Percentiles rank a stretch among this genome's conserved stretches.
Conservation (phyloP, 495 filamentous ascomycete genomes). For the Penicillium bialowiezense region DNA sequence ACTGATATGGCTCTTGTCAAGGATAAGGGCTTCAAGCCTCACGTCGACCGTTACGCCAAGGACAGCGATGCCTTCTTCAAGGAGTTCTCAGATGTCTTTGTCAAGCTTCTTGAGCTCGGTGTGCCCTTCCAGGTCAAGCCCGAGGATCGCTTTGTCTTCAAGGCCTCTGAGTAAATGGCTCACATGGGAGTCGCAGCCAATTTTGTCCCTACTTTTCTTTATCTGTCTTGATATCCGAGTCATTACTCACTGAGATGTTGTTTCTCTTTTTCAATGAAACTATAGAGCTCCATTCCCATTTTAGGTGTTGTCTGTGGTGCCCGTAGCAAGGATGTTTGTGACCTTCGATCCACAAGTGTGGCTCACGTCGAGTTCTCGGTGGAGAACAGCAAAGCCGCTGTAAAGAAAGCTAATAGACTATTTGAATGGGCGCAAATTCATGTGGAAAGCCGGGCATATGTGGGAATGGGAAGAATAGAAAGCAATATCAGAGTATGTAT, state of each 20-base stretch:
- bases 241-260: conserved; percentile 16
- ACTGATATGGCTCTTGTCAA: conserved; percentile 84
- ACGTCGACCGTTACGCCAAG: conserved; percentile 88
- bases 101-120: conserved; percentile 89
- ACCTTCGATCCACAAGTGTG: too few species aligned
- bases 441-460: too few species aligned
- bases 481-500: too few species aligned
- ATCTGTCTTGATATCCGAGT: conserved; percentile 35
- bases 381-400: too few species aligned
- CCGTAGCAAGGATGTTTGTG: too few species aligned
- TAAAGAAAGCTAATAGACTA: too few species aligned
- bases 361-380: too few species aligned
- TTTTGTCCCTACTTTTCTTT: conserved; percentile 10
- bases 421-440: too few species aligned
- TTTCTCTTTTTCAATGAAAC: conserved; percentile 11
- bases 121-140: conserved; percentile 78
- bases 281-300: not conserved
- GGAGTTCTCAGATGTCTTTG: conserved; percentile 77
- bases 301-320: not conserved
- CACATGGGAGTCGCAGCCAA: conserved; percentile 4
- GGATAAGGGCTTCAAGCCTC: conserved; percentile 82
- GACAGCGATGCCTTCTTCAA: conserved; percentile 90
- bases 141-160: conserved; percentile 71
- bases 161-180: conserved; percentile 52
- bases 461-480: too few species aligned